A percentile compares a stretch with the other conserved stretches of the same genome.
These are phyloP conservation scores for Globisporangium ultimum DNA, from an alignment of 352 stramenopile genomes.

Conservation along the genomic window DNA sequence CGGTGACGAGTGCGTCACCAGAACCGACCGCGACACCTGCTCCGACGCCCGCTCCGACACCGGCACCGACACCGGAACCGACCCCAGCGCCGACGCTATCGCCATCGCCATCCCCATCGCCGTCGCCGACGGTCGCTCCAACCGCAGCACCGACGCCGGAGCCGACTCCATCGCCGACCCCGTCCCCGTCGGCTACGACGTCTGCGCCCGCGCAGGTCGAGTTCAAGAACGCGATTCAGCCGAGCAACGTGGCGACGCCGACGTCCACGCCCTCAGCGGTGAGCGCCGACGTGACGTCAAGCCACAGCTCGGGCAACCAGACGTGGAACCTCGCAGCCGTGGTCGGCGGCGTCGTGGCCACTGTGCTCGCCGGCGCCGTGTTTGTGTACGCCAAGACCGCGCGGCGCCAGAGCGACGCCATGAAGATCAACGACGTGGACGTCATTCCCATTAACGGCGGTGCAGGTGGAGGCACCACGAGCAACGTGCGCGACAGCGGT, in stretches of 20 bases:
- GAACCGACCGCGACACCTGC: too few relatives aligned
- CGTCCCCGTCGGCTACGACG: too few relatives aligned
- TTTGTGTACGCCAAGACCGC: slow-evolving; percentile 53
- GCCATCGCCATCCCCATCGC: neutral
- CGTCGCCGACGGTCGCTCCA: too few relatives aligned
- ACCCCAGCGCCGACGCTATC: neutral
- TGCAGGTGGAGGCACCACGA: too few relatives aligned
- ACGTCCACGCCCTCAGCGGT: slow-evolving; percentile 12
- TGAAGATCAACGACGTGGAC: too few relatives aligned
- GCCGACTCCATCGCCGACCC: neutral
- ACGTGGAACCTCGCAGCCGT: slow-evolving; percentile 41
- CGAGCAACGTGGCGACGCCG: slow-evolving; percentile 2
- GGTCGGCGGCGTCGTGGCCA: slow-evolving; percentile 36
- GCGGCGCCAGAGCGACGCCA: slow-evolving; percentile 12
- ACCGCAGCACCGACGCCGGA: neutral
- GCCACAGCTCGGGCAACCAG: slow-evolving; percentile 17
- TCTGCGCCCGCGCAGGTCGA: neutral
- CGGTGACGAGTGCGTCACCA: too few relatives aligned
- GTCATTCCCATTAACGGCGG: too few relatives aligned
- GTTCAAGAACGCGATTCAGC: slow-evolving; percentile 7
- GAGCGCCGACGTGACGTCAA: slow-evolving; percentile 28
- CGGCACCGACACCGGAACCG: neutral
- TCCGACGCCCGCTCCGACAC: too few relatives aligned
- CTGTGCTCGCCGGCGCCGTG: slow-evolving; percentile 37
- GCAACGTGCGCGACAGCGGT: too few relatives aligned